Evolutionary conservation across 2,329 filamentous ascomycete genomes (phyloP).

Genomic region (Aspergillus alliaceus): DNA sequence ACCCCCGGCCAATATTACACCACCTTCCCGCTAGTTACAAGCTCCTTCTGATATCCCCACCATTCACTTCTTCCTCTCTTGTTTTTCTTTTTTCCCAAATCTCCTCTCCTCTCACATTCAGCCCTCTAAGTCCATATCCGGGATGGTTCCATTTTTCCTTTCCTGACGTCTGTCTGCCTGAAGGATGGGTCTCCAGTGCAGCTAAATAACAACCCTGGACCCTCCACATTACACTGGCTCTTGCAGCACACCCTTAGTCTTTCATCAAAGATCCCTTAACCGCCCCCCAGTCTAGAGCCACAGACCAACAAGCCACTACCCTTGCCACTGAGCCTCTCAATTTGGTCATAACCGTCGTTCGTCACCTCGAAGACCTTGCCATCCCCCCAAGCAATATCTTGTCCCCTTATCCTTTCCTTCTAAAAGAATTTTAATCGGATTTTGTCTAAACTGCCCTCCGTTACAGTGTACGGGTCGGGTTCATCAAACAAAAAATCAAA

Average conservation of each 20-base stretch:
- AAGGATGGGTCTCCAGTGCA: conserved; percentile 31
- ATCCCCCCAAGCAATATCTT: conserved; percentile 17
- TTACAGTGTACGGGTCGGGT: conserved; percentile 2
- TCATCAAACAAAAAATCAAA: background rate
- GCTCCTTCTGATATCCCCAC: conserved; percentile 32
- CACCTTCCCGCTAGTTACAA: conserved; percentile 38
- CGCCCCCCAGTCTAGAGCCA: conserved; percentile 27
- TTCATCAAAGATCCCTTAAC: conserved; percentile 15
- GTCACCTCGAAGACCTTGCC: conserved; percentile 17
- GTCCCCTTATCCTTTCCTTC: conserved; percentile 15
- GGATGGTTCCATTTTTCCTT: conserved; percentile 14
- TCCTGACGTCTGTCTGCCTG: conserved; percentile 19
- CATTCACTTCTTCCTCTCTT: conserved; percentile 16
- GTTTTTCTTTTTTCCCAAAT: conserved; percentile 13
- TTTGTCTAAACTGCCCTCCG: conserved; percentile 4
- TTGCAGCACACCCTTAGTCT: conserved; percentile 26
- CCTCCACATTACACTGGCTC: conserved; percentile 31
- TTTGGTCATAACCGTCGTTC: conserved; percentile 20
- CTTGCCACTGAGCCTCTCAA: conserved; percentile 22
- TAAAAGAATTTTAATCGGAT: conserved; percentile 15
- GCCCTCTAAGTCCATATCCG: conserved; percentile 14
- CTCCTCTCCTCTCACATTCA: conserved; percentile 2
- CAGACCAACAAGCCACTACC: conserved; percentile 27
- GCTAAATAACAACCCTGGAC: conserved; percentile 43
- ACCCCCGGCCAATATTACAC: conserved; percentile 41